A percentile compares a stretch with the other conserved stretches of the same genome.
Evolutionary conservation across 2,329 filamentous ascomycete genomes (phyloP).

Genomic region (Chaetomium olivaceum): DNA sequence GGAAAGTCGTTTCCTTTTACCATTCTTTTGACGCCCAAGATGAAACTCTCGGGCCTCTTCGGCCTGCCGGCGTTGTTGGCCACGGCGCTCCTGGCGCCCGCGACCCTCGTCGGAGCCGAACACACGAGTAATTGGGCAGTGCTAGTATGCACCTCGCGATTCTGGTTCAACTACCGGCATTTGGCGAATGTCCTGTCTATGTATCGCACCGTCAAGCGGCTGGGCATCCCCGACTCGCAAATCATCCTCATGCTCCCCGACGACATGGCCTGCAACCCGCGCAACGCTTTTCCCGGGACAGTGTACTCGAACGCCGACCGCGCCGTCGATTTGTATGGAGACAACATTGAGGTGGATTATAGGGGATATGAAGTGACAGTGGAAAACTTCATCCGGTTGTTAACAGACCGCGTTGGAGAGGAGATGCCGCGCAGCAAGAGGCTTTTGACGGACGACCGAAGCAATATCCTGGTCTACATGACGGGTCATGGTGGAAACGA

Average conservation of each 20-base stretch:
- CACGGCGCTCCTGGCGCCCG: conserved; percentile 48
- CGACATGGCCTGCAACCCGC: conserved; percentile 99
- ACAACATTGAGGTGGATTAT: conserved; percentile 99
- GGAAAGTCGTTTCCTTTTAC: background rate
- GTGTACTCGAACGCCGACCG: conserved; percentile 98
- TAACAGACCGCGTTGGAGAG: conserved; percentile 91
- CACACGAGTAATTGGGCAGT: conserved; percentile 99
- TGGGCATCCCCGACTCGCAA: conserved; percentile 96
- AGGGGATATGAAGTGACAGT: conserved; percentile 97
- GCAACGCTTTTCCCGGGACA: conserved; percentile 95
- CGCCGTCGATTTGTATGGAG: conserved; percentile 92
- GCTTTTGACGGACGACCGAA: conserved; percentile 88
- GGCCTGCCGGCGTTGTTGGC: conserved; percentile 51
- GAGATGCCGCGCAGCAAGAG: conserved; percentile 95
- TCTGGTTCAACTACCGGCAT: conserved; percentile 99
- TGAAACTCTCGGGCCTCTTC: conserved; percentile 53
- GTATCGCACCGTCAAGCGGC: conserved; percentile 95
- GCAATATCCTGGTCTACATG: conserved; percentile 99
- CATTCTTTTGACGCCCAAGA: conserved; percentile 35
- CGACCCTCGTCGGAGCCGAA: conserved; percentile 56
- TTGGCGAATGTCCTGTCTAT: conserved; percentile 96
- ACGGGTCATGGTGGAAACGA: conserved; percentile 97
- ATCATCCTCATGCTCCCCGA: conserved; percentile 99
- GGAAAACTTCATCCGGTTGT: conserved; percentile 93
- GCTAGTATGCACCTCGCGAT: conserved; percentile 95